These are phyloP conservation scores for Myrmaecium sp. DNA, from an alignment of 2,329 filamentous ascomycete genomes.

Conservation along the genomic window DNA sequence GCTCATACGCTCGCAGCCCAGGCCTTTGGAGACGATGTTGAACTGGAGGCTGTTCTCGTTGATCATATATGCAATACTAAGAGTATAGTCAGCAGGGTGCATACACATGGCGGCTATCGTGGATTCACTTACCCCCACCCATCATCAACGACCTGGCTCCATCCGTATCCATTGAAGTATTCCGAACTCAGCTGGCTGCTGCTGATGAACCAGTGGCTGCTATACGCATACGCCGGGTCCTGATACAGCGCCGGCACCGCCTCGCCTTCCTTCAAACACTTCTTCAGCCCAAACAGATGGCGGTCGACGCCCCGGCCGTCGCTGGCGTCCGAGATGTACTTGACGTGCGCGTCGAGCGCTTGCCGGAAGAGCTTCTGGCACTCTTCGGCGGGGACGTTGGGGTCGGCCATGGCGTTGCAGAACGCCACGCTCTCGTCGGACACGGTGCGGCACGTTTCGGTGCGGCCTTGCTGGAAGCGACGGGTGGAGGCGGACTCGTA, in stretches of 20 bases:
- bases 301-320: conserved; percentile 91
- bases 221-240: conserved; percentile 76
- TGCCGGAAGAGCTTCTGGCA: conserved; percentile 63
- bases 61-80: conserved; percentile 89
- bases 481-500: conserved; percentile 94
- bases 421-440: conserved; percentile 84
- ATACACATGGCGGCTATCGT: not conserved
- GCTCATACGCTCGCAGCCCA: conserved; percentile 82
- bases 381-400: conserved; percentile 42
- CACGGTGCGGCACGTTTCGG: conserved; percentile 85
- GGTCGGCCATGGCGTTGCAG: conserved; percentile 71
- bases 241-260: conserved; percentile 67
- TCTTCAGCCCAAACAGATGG: conserved; percentile 95
- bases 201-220: conserved; percentile 73
- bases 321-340: conserved; percentile 78
- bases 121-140: conserved; percentile 54
- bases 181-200: conserved; percentile 84
- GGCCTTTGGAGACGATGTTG: conserved; percentile 87
- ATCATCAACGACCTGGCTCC: conserved; percentile 92
- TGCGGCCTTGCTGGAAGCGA: conserved; percentile 89
- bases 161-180: conserved; percentile 98
- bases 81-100: too few species aligned
- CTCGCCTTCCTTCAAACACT: conserved; percentile 65
- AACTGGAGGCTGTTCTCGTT: conserved; percentile 99
- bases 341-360: conserved; percentile 64